A percentile compares a stretch with the other conserved stretches of the same genome.
These are phyloP conservation scores for Gnomoniopsis smithogilvyi DNA, from an alignment of 2,329 filamentous ascomycete genomes.

Conservation along the genomic window DNA sequence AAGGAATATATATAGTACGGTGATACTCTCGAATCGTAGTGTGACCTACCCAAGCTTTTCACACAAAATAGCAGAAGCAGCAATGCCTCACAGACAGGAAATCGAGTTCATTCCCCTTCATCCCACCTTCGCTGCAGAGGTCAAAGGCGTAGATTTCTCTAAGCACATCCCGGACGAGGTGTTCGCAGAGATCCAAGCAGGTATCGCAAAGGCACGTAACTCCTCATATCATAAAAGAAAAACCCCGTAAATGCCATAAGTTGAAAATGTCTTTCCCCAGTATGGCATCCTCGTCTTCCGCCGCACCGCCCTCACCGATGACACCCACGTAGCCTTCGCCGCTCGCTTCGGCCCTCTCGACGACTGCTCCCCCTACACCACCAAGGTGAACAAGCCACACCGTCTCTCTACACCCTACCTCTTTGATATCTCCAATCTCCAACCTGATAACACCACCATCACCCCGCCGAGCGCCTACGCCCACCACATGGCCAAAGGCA, in stretches of 20 bases:
- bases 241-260: too few species aligned
- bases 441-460: constrained; percentile 1
- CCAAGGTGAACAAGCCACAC: background rate
- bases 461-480: constrained; percentile 1
- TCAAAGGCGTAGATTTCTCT: constrained; percentile 5
- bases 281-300: constrained; percentile 13
- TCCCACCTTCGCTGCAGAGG: constrained; percentile 7
- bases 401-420: constrained; percentile 3
- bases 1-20: too few species aligned
- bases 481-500: constrained; percentile 4
- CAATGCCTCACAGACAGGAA: background rate
- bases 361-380: constrained; percentile 4
- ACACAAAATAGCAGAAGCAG: background rate
- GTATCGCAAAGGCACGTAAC: background rate
- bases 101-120: constrained; percentile 2
- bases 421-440: constrained; percentile 15
- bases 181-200: constrained; percentile 1
- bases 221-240: background rate
- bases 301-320: constrained; percentile 4
- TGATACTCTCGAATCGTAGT: too few species aligned
- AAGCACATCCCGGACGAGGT: constrained; percentile 2
- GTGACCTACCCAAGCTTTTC: too few species aligned
- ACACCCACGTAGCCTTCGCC: constrained; percentile 8
- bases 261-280: too few species aligned
- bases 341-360: constrained; percentile 11